phyloP scores from a whole-genome alignment of 78 protist genomes.

The Tieghemostelium lacteum region DNA sequence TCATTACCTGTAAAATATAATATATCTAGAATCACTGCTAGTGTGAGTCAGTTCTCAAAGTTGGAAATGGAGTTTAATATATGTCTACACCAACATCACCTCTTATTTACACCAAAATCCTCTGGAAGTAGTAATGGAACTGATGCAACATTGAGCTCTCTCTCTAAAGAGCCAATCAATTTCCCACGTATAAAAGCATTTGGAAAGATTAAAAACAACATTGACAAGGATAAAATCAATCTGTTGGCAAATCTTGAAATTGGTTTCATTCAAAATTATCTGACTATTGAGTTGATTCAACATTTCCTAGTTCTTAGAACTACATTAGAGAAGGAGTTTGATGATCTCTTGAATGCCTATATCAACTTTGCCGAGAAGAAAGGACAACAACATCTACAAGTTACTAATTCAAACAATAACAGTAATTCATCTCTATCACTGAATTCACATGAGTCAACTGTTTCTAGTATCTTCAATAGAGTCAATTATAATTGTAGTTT shows the following conservation, averaged over 20 bases:
- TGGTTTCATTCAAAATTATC: slow-evolving; percentile 60
- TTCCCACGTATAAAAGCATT: slow-evolving; percentile 63
- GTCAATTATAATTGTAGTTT: slow-evolving; percentile 43
- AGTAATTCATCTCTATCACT: neutral
- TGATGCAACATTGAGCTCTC: neutral
- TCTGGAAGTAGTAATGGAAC: neutral
- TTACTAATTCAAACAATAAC: neutral
- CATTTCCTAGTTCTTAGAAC: slow-evolving; percentile 42
- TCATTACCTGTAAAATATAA: slow-evolving; percentile 62
- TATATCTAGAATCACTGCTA: slow-evolving; percentile 51
- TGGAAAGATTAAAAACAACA: slow-evolving; percentile 39
- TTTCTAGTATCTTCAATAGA: neutral
- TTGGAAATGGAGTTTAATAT: slow-evolving; percentile 50
- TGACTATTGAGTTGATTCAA: slow-evolving; percentile 48
- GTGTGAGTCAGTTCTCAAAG: slow-evolving; percentile 37
- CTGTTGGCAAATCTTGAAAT: slow-evolving; percentile 43
- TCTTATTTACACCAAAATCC: slow-evolving; percentile 22
- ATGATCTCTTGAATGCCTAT: slow-evolving; percentile 45
- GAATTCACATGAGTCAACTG: neutral
- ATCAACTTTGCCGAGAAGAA: slow-evolving; percentile 54
- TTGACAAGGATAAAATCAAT: slow-evolving; percentile 26
- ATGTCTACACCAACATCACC: slow-evolving; percentile 73
- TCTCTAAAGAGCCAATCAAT: slow-evolving; percentile 50
- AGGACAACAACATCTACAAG: neutral
- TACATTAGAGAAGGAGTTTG: slow-evolving; percentile 45